Base-by-base conservation (phyloP, 2,329 filamentous ascomycete genomes). In the Amylocarpus encephaloides region DNA sequence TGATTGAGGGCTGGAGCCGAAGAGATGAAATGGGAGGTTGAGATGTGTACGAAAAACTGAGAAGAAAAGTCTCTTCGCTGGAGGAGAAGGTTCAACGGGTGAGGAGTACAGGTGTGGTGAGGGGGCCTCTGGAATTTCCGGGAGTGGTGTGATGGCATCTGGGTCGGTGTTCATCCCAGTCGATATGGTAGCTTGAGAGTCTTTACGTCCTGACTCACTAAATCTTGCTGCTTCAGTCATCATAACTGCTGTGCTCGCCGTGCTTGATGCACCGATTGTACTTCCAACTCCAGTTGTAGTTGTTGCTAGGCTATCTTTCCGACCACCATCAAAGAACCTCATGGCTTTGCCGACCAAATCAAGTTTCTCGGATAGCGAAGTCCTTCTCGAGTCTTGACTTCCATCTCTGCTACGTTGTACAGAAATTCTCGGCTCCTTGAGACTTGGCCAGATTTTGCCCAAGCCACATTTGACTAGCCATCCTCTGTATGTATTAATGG, bases 401-500 rank as follows among this genome's bases (percentile, higher is more conserved):
- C 44, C 50, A 32, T 11, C 34, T 18, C 44, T 19, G 10, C 34
- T 16, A 11, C 16, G 32, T 6, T 3, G 40, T 19, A 18, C 29
- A 43, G 47, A 15, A 18, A 33, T 22, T 49, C 52, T 39, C n/a
- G 54, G 35, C 29, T 41, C 26, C 19, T 52, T 58, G 19, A 64
- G 51, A 19, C 51, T 56, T 0, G 62, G 64, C 43, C 48, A 65
- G 1, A 53, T 42, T 12, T 50, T 56, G 6, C 48, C 59, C 36
- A 64, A 41, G 6, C 63, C 63, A 16, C 54, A 19, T 12, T 46
- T 54, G 5, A 60, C 51, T 5, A 62, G 18, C 4, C 48, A 48
- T 2, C 19, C 46, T 10, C 58, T 43, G 60, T 83, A 84, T 65
- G 79, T 75, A 19, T 69, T 67, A 3, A 70, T 67, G 0, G 82